Evolutionary conservation across 1,139 yeast species (phyloP), one percentile per base, ranked within the genome.

Genomic region (Yamadazyma oceani): DNA sequence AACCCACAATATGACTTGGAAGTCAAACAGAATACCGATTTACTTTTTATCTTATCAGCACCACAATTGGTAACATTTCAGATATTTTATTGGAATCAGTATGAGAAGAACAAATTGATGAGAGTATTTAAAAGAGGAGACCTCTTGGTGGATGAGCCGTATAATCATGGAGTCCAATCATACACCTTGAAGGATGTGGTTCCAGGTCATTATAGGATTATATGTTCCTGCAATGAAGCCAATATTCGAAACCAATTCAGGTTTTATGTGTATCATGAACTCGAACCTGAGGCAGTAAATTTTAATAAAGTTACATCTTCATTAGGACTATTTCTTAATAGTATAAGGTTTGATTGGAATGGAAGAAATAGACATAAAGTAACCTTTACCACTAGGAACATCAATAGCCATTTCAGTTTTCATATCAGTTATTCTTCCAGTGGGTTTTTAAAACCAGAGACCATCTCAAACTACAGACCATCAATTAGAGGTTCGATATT

Each of bases 1-100:
- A 86, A 85, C 48, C 95, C 95, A 0, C 88, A 85, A 46, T 84
- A 66, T 50, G 60, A 64, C 31, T 36, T 63, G 54, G 49, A 51
- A 41, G 50, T 60, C 37, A 31, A 37, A 12, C 26, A 50, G 42
- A 36, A 51, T 36, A n/a, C 45, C 8, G 37, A 54, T 28, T 12
- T 64, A 0, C 34, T 54, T 8, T 27, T 72, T 4, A 56, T 54
- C 2, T 41, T 74, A 5, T 54, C 55, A 35, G 50, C 54, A 4
- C 36, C 44, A 7, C 43, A 42, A 17, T 54, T 53, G 17, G 48
- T 72, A 16, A 64, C 69, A 40, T 49, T 72, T 17, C 80, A 77
- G 40, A 34, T 80, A n/a, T 68, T 79, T 36, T 59, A 62, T 33
- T 51, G 62, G 38, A 60, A 60, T 12, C 31, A 32, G 1, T 33